Evolutionary conservation across 805 yeast species (phyloP), one percentile per base, ranked within the genome.

Genomic region (Jamesozyma spencerorum): DNA sequence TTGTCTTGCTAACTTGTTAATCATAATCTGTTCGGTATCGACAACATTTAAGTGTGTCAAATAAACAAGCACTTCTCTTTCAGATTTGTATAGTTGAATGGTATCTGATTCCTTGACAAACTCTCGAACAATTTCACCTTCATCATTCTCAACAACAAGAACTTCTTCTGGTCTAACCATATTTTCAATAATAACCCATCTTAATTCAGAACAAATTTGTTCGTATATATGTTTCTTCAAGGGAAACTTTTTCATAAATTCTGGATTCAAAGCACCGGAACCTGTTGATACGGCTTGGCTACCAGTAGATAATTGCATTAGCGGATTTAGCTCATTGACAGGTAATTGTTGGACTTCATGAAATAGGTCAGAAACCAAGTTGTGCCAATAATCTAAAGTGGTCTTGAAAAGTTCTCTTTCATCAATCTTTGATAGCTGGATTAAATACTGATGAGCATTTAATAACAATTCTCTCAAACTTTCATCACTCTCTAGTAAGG

Each of bases 101-200:
- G 99, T 92, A 61, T 92, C 99, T 59, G 92, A 82, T 64, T 92
- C 99, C 58, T 85, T 86, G 42, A 90, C 96, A 49, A 90, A 88
- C 58, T 90, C 97, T 57, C 99, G 78, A 34, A 92, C 98, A 62
- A 92, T 90, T 67, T 92, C 98, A 53, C 98, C 98, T 66, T 92
- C 99, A 64, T 92, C 99, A 60, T 90, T 90, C 64, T 92, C 97
- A 38, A 88, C 97, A 66, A 92, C 77, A 42, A 92, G 72, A 41
- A 92, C 98, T 66, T 92, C 99, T 64, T 92, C 98, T 3, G 99
- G 99, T 62, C 95, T 79, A 1, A 85, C 98, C 98, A 92, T 92
- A 55, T 84, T 84, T 64, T 88, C 97, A 55, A 92, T 92, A 58
- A 92, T 81, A n/a, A 94, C 95, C 45, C 82, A 69, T 64, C 99